Evolutionary conservation across 805 yeast genomes (phyloP), one percentile per base, ranked within the genome.

Genomic region (Scheffersomyces ergatensis): DNA sequence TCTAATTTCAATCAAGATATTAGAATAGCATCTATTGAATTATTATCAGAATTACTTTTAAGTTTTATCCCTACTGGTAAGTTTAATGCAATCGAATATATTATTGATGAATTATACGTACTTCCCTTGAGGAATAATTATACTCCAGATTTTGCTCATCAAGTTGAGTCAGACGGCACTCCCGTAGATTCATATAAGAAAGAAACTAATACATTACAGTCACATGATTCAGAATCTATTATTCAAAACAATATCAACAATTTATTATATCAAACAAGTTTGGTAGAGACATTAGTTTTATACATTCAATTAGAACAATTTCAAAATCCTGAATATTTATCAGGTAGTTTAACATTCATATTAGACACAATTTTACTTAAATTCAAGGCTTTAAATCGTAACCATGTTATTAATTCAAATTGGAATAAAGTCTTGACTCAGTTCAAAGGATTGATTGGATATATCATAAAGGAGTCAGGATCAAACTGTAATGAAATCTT

Each of bases 241-340:
- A 54, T 62, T 18, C 36, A 50, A 11, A 12, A 51, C 2, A 50
- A 50, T 34, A 45, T 58, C 2, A 56, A 53, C 17, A 40, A 44
- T 18, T 38, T 48, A 5, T 49, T 63, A 14, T 47, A 46, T 23
- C 70, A 68, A 39, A 47, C 58, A 1, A 65, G 72, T 12, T 42
- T 60, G 2, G 53, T 58, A 7, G 72, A 68, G 45, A 39, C 71
- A 0, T 36, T 70, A 14, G 50, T 69, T 5, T 46, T 65, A 31
- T 69, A 66, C 42, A 46, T 66, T 25, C 74, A 70, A 47, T 52
- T 70, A 14, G 70, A 67, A 42, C 70, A 63, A 45, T 61, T 68
- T 36, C 74, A 67, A 40, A 55, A 64, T 37, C 49, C 60, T 1
- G 71, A 67, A n/a, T 70, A 50, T 39, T 54, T 67, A 23, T 50